A percentile compares a stretch with the other conserved stretches of the same genome.
Conservation (phyloP, 2,329 filamentous ascomycete species). For the Talaromyces funiculosus region DNA sequence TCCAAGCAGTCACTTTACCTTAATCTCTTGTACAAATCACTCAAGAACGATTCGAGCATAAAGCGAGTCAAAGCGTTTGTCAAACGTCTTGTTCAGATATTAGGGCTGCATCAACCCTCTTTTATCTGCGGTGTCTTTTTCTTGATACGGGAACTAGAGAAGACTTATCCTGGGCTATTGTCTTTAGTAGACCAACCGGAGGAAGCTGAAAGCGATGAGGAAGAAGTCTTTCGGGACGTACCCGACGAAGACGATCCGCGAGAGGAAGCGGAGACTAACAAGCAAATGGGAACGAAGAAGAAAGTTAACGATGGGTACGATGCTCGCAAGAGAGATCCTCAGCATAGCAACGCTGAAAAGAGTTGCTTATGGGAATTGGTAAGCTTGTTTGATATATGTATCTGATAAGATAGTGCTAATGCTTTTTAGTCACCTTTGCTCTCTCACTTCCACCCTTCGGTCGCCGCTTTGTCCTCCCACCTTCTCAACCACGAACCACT, state of each 20-base stretch:
- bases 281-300: constrained; percentile 20
- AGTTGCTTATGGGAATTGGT: constrained; percentile 92
- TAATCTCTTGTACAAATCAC: constrained; percentile 79
- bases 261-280: constrained; percentile 15
- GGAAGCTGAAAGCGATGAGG: constrained; percentile 63
- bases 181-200: constrained; percentile 76
- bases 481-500: constrained; percentile 64
- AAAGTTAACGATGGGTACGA: constrained; percentile 58
- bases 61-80: constrained; percentile 93
- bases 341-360: constrained; percentile 85
- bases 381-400: constrained; percentile 27
- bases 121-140: constrained; percentile 94
- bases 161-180: constrained; percentile 72
- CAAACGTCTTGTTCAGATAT: constrained; percentile 83
- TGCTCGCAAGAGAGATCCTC: constrained; percentile 82
- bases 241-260: constrained; percentile 49
- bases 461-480: constrained; percentile 72
- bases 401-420: constrained; percentile 3
- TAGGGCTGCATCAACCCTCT: constrained; percentile 82
- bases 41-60: constrained; percentile 85
- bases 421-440: constrained; percentile 57
- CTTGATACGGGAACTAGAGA: constrained; percentile 73
- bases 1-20: constrained; percentile 95
- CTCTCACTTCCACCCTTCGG: constrained; percentile 86
- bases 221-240: constrained; percentile 65